Conservation (phyloP, 129 eudicot species). For the Flaveria linearis region DNA sequence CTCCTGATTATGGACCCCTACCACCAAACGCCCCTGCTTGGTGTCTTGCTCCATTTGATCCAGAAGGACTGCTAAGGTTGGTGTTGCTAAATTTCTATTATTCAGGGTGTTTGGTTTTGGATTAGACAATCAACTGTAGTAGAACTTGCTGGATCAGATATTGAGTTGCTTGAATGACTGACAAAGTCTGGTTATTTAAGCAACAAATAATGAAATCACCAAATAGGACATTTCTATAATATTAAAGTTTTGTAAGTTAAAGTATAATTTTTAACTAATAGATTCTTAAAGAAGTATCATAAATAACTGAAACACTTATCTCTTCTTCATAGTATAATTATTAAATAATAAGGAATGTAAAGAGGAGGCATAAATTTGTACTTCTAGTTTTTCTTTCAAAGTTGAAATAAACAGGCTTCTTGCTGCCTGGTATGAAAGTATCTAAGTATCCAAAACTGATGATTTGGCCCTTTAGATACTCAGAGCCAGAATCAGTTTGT, state of each 20-base stretch:
- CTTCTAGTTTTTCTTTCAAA: not conserved
- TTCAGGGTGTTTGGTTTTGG: not conserved
- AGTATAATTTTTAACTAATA: not conserved
- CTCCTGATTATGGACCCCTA: constrained; percentile 96
- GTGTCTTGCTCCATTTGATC: constrained; percentile 99
- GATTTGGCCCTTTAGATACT: not conserved
- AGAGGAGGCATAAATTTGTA: not conserved
- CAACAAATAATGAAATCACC: not conserved
- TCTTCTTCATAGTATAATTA: not conserved
- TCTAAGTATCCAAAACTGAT: not conserved
- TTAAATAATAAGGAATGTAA: not conserved
- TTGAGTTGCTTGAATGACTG: not conserved
- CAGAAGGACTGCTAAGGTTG: constrained; percentile 92
- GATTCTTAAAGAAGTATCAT: not conserved
- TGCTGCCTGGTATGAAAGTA: not conserved
- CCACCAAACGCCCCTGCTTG: constrained; percentile 83
- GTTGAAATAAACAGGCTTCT: not conserved
- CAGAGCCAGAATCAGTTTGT: not conserved
- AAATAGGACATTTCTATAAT: not conserved
- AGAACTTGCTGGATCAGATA: not conserved
- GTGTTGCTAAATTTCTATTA: not conserved
- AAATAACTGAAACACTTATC: not conserved
- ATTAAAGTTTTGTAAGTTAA: not conserved
- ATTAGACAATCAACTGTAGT: not conserved
- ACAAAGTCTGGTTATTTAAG: not conserved